Evolutionary conservation across 1,284 basidiomycete genomes (phyloP).

Genomic region (Neonothopanus nambi): DNA sequence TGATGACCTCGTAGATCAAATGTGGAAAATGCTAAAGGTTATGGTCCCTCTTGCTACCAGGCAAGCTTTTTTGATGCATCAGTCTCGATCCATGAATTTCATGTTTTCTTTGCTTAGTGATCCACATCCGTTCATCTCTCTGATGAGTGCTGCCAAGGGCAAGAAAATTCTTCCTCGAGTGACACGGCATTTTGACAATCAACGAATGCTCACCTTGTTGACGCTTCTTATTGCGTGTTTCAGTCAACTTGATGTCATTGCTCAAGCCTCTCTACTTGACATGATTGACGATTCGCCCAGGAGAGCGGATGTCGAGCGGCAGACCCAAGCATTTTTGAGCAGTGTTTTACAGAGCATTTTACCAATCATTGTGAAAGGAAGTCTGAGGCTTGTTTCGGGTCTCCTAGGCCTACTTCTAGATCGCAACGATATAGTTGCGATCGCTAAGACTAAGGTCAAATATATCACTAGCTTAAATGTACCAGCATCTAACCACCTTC

Average conservation of each 20-base stretch:
- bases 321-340: conserved; percentile 88
- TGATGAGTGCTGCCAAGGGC: conserved; percentile 89
- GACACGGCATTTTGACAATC: conserved; percentile 80
- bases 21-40: conserved; percentile 86
- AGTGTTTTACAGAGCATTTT: conserved; percentile 88
- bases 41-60: conserved; percentile 92
- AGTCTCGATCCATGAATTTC: neutral
- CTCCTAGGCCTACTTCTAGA: conserved; percentile 85
- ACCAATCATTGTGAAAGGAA: conserved; percentile 76
- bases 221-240: conserved; percentile 95
- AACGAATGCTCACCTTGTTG: conserved; percentile 84
- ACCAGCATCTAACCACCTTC: neutral
- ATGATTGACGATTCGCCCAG: conserved; percentile 62
- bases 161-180: conserved; percentile 91
- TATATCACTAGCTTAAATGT: conserved; percentile 4
- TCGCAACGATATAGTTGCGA: conserved; percentile 72
- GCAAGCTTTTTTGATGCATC: conserved; percentile 38
- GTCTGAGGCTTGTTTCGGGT: conserved; percentile 83
- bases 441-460: conserved; percentile 79
- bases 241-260: conserved; percentile 88
- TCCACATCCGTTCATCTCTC: conserved; percentile 96
- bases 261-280: conserved; percentile 72
- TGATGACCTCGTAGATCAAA: conserved; percentile 60
- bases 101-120: conserved; percentile 48
- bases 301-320: conserved; percentile 77